Base-by-base conservation (phyloP, 345 rosid species). In the Dipteronia dyeriana region DNA sequence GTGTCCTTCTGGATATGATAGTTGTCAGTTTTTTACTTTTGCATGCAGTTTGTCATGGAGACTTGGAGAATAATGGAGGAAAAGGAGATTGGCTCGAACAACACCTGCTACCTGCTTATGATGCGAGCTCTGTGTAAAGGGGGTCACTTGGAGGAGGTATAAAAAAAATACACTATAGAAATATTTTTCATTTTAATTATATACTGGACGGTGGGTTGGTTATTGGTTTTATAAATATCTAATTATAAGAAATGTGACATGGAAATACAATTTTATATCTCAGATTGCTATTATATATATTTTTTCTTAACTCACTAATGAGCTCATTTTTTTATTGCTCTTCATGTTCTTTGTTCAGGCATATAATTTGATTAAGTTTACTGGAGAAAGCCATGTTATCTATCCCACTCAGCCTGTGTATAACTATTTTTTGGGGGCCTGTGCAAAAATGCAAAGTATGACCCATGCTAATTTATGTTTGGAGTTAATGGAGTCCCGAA, bases 11-110 rank as follows among this genome's bases (percentile, higher is more conserved):
- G 41, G 76, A 66, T 34, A 17, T 34, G 69, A 63, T 17, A 43
- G 64, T 51, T 74, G 62, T 8, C 13, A 39, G 47, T 74, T 79
- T 59, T 80, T 73, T 76, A 34, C 71, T 81, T 66, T 77, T 61
- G 26, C 74, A 68, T 78, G 77, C 87, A 95, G 98, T 93, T 95
- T 88, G 96, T 84, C 77, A 85, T 95, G 93, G 97, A 93, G 84
- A 93, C 93, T 59, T 93, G 92, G 90, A 85, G 79, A 78, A 71
- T 84, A 59, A 87, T 90, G 89, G 86, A 85, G 83, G 91, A 90
- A 74, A 93, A 82, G 67, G 82, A 87, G 73, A 84, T 91, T 22
- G 57, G 71, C 74, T 80, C 87, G 56, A 85, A 83, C 70, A 68
- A 80, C 80, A 82, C 25, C 61, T 87, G 87, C 73, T 86, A 83